Conservation (phyloP, 805 yeast species). For the Ogataea ganodermae region DNA sequence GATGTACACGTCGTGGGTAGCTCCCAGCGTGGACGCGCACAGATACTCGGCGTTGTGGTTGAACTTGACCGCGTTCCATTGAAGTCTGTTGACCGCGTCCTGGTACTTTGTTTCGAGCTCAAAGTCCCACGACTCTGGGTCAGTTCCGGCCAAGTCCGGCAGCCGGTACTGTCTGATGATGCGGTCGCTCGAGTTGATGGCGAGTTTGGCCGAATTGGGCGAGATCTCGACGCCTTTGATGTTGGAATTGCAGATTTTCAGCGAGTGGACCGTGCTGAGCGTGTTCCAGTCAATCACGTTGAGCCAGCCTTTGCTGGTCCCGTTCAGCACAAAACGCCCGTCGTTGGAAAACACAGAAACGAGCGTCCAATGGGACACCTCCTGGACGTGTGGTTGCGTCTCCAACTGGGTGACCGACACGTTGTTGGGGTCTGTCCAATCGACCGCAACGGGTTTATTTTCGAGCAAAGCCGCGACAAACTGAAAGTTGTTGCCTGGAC, state of each 20-base stretch:
- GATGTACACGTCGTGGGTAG: constrained; percentile 84
- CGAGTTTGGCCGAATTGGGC: constrained; percentile 59
- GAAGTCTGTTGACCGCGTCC: constrained; percentile 84
- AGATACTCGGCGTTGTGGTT: constrained; percentile 78
- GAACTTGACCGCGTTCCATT: constrained; percentile 82
- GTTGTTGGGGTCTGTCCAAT: constrained; percentile 31
- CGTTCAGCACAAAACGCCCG: constrained; percentile 63
- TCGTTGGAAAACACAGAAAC: constrained; percentile 51
- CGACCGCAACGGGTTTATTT: constrained; percentile 57
- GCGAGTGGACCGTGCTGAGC: constrained; percentile 39
- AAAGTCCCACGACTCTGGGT: constrained; percentile 37
- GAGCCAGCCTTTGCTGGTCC: constrained; percentile 80
- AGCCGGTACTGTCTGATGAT: constrained; percentile 63
- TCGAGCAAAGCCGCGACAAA: constrained; percentile 70
- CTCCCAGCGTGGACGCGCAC: constrained; percentile 86
- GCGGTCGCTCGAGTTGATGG: constrained; percentile 76
- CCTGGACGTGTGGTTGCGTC: constrained; percentile 12
- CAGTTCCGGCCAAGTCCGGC: constrained; percentile 30
- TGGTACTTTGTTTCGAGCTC: constrained; percentile 81
- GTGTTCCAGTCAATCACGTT: constrained; percentile 44
- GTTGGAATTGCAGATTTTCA: constrained; percentile 64
- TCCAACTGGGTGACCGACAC: constrained; percentile 11
- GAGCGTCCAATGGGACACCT: constrained; percentile 44
- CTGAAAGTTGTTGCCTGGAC: constrained; percentile 46
- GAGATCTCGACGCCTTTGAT: constrained; percentile 68